A percentile compares a stretch with the other conserved stretches of the same genome.
Conservation (phyloP, 2,329 filamentous ascomycete genomes). For the Penicillium psychrosexuale region DNA sequence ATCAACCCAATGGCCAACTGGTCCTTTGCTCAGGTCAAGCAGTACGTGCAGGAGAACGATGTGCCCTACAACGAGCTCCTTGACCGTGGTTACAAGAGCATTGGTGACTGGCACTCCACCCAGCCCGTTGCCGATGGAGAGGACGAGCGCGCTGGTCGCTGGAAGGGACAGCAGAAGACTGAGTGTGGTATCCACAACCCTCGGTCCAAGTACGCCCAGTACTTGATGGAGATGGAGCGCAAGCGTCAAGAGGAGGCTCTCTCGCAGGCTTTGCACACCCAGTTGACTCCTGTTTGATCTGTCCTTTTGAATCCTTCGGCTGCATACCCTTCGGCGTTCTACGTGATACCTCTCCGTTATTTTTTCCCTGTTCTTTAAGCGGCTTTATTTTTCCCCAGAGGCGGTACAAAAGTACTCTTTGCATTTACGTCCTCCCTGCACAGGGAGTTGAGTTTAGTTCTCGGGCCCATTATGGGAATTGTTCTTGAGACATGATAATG, state of each 20-base stretch:
- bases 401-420: conserved; percentile 1
- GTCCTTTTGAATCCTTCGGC: conserved; percentile 1
- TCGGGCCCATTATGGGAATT: background rate
- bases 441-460: conserved; percentile 1
- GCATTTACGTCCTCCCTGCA: background rate
- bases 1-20: conserved; percentile 96
- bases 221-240: conserved; percentile 68
- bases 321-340: conserved; percentile 23
- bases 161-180: conserved; percentile 94
- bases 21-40: conserved; percentile 84
- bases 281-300: conserved; percentile 28
- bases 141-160: conserved; percentile 92
- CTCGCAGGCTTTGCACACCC: conserved; percentile 42
- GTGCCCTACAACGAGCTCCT: conserved; percentile 93
- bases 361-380: conserved; percentile 8
- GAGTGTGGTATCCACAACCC: conserved; percentile 99
- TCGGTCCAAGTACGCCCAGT: conserved; percentile 87
- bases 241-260: conserved; percentile 61
- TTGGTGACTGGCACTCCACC: conserved; percentile 98
- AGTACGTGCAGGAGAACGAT: conserved; percentile 78
- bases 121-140: conserved; percentile 84
- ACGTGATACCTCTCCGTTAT: conserved; percentile 21
- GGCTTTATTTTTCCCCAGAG: background rate
- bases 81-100: conserved; percentile 93
- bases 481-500: conserved; percentile 18